Evolutionary conservation across 306 rosid species (phyloP).

Genomic region (Prunus davidiana): DNA sequence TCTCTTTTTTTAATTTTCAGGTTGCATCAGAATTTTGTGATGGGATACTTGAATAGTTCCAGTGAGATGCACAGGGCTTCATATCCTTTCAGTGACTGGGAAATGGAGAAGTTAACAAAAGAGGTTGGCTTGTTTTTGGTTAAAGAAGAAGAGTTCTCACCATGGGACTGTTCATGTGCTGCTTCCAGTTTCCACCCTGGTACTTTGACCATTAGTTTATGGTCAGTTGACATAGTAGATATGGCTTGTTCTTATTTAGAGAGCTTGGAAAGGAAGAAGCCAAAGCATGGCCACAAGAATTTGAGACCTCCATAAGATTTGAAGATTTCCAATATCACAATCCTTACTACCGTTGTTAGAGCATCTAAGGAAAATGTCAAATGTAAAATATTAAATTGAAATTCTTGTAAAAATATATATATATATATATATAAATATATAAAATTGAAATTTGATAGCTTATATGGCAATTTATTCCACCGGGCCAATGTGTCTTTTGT

Average conservation of each 20-base stretch:
- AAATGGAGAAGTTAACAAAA: constrained; percentile 16
- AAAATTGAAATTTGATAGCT: too few species aligned
- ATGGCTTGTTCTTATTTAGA: neutral
- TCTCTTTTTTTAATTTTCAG: neutral
- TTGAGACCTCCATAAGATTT: neutral
- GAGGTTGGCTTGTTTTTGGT: neutral
- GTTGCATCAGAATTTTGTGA: constrained; percentile 23
- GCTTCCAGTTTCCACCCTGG: neutral
- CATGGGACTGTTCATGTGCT: neutral
- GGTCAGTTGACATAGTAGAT: neutral
- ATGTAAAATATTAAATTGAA: too few species aligned
- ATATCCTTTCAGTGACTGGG: constrained; percentile 24
- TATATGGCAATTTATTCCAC: too few species aligned
- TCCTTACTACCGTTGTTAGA: too few species aligned
- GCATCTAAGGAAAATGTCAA: too few species aligned
- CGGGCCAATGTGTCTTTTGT: too few species aligned
- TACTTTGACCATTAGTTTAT: neutral
- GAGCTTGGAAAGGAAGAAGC: neutral
- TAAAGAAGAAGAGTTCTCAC: neutral
- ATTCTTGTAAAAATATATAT: too few species aligned
- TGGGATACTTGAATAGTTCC: constrained; percentile 26
- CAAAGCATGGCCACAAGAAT: too few species aligned
- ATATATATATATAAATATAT: too few species aligned
- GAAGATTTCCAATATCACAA: too few species aligned
- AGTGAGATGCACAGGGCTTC: constrained; percentile 35